Evolutionary conservation across 2,329 filamentous ascomycete genomes (phyloP).

Genomic region (Xylariaceae sp.): DNA sequence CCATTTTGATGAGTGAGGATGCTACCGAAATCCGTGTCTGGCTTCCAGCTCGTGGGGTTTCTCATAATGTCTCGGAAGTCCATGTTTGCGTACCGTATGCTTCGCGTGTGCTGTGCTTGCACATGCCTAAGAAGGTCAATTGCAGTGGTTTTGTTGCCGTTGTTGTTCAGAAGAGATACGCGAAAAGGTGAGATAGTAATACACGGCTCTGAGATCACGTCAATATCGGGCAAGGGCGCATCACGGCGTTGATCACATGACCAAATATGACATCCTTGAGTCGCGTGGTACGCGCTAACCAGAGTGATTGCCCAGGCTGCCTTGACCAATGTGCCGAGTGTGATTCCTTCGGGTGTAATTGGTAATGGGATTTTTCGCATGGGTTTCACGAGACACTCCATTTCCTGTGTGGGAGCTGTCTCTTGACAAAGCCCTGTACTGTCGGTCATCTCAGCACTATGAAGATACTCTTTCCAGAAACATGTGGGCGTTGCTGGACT

Average conservation of each 20-base stretch:
- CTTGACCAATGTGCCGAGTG: constrained; percentile 4
- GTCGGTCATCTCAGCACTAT: constrained; percentile 1
- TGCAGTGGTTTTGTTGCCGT: not conserved
- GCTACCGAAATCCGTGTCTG: constrained; percentile 7
- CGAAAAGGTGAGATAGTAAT: constrained; percentile 10
- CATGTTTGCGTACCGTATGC: constrained; percentile 3
- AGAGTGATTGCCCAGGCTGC: constrained; percentile 9
- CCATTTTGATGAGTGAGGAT: constrained; percentile 5
- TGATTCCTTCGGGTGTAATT: not conserved
- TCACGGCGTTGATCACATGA: constrained; percentile 5
- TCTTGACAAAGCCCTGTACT: not conserved
- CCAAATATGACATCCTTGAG: constrained; percentile 11
- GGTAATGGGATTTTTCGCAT: not conserved
- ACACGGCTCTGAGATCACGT: constrained; percentile 7
- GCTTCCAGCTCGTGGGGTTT: constrained; percentile 1
- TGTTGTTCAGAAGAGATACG: constrained; percentile 3
- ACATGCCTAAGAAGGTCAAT: constrained; percentile 8
- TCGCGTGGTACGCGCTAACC: not conserved
- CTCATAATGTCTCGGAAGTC: constrained; percentile 4
- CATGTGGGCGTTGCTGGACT: not conserved
- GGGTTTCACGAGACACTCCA: not conserved
- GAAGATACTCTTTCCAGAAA: constrained; percentile 11
- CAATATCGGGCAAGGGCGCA: not conserved
- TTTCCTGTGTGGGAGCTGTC: not conserved
- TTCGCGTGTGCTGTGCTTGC: constrained; percentile 4